A percentile compares a stretch with the other conserved stretches of the same genome.
Evolutionary conservation across 192 early-diverging fungal species (phyloP).

Genomic region (Podila minutissima): DNA sequence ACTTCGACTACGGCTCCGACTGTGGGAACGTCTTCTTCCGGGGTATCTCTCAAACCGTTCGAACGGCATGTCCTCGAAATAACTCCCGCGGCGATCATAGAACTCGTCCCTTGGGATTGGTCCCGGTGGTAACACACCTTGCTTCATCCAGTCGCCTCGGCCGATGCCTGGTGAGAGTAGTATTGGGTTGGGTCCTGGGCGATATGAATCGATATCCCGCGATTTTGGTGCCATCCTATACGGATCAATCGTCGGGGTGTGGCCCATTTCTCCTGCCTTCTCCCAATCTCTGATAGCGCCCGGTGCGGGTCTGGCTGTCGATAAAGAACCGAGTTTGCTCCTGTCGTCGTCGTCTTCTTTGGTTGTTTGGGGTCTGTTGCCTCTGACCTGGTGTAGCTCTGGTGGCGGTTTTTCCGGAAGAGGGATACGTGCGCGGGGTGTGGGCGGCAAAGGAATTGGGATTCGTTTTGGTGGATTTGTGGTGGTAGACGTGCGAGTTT

Average conservation of each 20-base stretch:
- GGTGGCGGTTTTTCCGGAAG: conserved; percentile 36
- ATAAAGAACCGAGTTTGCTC: neutral
- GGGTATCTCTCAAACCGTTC: conserved; percentile 41
- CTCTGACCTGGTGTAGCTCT: conserved; percentile 43
- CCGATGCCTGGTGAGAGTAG: conserved; percentile 36
- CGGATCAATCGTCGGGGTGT: conserved; percentile 6
- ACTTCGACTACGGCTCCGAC: conserved; percentile 42
- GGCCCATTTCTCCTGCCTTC: conserved; percentile 10
- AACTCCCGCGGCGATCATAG: conserved; percentile 41
- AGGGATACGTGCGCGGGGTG: conserved; percentile 40
- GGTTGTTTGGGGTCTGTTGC: conserved; percentile 10
- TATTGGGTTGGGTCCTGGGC: conserved; percentile 14
- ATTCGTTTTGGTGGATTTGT: conserved; percentile 16
- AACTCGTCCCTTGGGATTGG: conserved; percentile 36
- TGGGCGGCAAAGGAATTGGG: conserved; percentile 39
- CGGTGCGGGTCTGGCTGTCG: conserved; percentile 4
- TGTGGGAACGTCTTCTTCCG: conserved; percentile 21
- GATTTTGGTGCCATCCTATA: conserved; percentile 22
- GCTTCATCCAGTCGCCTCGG: conserved; percentile 36
- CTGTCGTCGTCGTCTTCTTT: conserved; percentile 40
- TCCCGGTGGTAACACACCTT: conserved; percentile 6
- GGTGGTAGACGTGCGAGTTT: neutral
- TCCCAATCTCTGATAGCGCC: conserved; percentile 40
- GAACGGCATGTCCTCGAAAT: conserved; percentile 44
- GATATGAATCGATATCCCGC: conserved; percentile 33